Conservation (phyloP, 2,329 filamentous ascomycete genomes). For the Penicillium sp. region DNA sequence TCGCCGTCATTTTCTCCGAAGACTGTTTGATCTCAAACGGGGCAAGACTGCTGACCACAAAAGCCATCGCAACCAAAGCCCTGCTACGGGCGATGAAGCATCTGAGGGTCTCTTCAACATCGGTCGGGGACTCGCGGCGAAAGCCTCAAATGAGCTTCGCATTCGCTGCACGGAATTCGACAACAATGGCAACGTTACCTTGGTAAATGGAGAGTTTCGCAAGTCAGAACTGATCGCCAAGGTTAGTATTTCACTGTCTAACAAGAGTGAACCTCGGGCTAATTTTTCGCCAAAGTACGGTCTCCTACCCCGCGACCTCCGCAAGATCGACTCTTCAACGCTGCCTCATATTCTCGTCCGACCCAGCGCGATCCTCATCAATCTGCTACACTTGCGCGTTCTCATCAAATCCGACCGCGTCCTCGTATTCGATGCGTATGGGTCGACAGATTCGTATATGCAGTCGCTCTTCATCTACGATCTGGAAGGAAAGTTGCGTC, state of each 20-base stretch:
- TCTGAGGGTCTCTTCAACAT: constrained; percentile 65
- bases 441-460: constrained; percentile 89
- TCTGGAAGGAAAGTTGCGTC: constrained; percentile 85
- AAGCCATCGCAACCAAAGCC: constrained; percentile 59
- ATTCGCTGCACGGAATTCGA: constrained; percentile 95
- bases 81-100: constrained; percentile 60
- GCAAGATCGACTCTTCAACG: constrained; percentile 96
- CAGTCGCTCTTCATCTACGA: constrained; percentile 99
- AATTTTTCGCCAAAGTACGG: constrained; percentile 65
- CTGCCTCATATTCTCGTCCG: constrained; percentile 94
- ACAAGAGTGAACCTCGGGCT: constrained; percentile 47
- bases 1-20: constrained; percentile 38
- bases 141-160: constrained; percentile 80
- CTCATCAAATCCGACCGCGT: constrained; percentile 94
- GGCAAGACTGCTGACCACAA: constrained; percentile 43
- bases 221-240: constrained; percentile 97
- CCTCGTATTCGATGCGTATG: constrained; percentile 93
- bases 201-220: constrained; percentile 94
- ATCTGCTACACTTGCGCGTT: constrained; percentile 92
- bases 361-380: constrained; percentile 89
- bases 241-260: constrained; percentile 61
- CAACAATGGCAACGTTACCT: constrained; percentile 84
- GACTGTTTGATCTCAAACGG: constrained; percentile 39
- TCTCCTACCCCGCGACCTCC: constrained; percentile 86
- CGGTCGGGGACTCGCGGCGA: constrained; percentile 69